A percentile compares a stretch with the other conserved stretches of the same genome.
These are phyloP conservation scores for Phytopythium oedochilum DNA, from an alignment of 352 stramenopile species.

Conservation along the genomic window DNA sequence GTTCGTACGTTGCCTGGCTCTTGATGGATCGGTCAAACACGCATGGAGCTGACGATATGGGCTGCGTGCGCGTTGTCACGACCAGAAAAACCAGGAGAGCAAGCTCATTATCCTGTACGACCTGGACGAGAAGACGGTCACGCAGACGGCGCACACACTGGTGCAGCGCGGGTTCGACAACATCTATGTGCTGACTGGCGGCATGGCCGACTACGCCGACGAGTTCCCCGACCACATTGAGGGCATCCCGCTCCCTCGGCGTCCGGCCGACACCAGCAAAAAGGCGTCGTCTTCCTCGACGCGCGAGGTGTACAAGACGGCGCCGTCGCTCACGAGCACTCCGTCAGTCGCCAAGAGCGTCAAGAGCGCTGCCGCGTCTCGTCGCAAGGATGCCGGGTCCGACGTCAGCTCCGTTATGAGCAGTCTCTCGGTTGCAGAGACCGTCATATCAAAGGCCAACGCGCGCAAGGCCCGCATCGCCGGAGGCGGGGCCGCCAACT, in stretches of 20 bases:
- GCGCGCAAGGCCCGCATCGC: slow-evolving; percentile 51
- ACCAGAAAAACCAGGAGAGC: slow-evolving; percentile 67
- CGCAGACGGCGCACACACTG: slow-evolving; percentile 58
- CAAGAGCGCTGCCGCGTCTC: slow-evolving; percentile 43
- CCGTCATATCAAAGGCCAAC: slow-evolving; percentile 70
- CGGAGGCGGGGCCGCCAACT: slow-evolving; percentile 30
- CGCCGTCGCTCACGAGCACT: slow-evolving; percentile 29
- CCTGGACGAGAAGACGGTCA: slow-evolving; percentile 57
- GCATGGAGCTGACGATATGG: not conserved
- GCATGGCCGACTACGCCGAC: slow-evolving; percentile 59
- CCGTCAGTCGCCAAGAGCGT: slow-evolving; percentile 33
- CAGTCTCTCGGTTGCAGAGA: slow-evolving; percentile 57
- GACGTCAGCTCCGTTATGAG: slow-evolving; percentile 63
- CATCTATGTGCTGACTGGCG: slow-evolving; percentile 73
- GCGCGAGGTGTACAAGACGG: slow-evolving; percentile 55
- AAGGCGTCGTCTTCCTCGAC: slow-evolving; percentile 16
- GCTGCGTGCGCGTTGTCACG: not conserved
- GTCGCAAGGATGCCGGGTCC: slow-evolving; percentile 40
- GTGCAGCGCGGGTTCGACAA: slow-evolving; percentile 84
- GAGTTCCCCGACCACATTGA: slow-evolving; percentile 63
- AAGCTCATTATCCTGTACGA: slow-evolving; percentile 81
- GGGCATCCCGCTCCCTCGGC: slow-evolving; percentile 47
- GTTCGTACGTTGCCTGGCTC: slow-evolving; percentile 29
- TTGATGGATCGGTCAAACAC: not conserved
- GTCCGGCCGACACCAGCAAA: slow-evolving; percentile 44